A percentile compares a stretch with the other conserved stretches of the same genome.
phyloP scores from a whole-genome alignment of 2,329 filamentous ascomycete species.

The Fusarium circinatum region DNA sequence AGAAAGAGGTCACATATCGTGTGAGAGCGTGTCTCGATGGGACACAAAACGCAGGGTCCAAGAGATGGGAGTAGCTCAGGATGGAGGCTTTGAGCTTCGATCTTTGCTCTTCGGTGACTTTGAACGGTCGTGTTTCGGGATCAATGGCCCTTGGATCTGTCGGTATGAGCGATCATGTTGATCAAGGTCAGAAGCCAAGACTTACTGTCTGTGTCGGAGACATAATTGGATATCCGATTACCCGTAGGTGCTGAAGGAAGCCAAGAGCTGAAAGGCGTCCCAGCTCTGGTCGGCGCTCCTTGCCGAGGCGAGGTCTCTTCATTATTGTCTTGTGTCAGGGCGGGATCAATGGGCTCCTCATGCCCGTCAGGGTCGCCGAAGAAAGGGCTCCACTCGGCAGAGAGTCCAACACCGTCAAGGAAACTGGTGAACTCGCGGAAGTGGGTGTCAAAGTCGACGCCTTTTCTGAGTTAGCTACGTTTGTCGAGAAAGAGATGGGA shows the following conservation, averaged over 20 bases:
- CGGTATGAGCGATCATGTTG: fast-evolving
- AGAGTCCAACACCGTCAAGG: constrained; percentile 51
- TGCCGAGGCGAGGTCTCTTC: neutral
- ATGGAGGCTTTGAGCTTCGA: constrained; percentile 29
- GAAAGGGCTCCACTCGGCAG: constrained; percentile 53
- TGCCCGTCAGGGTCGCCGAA: constrained; percentile 43
- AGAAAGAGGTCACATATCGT: constrained; percentile 45
- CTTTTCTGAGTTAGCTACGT: neutral
- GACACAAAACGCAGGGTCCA: constrained; percentile 46
- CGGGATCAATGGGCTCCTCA: neutral
- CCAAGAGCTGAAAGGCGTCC: constrained; percentile 52
- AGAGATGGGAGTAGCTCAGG: constrained; percentile 15
- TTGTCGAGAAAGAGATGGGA: too few relatives aligned
- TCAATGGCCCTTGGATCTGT: constrained; percentile 7
- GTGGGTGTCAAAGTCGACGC: constrained; percentile 43
- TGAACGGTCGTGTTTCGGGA: constrained; percentile 29
- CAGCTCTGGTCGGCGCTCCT: constrained; percentile 12
- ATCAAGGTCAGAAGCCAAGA: fast-evolving
- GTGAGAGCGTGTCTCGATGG: constrained; percentile 52
- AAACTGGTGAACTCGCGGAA: constrained; percentile 53
- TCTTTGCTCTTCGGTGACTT: constrained; percentile 50
- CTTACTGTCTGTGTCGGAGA: constrained; percentile 19
- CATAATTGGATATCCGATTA: constrained; percentile 39
- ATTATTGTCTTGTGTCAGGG: neutral
- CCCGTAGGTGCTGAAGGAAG: constrained; percentile 49